Conservation (phyloP, 352 stramenopile species). For the Plasmopara muralis region DNA sequence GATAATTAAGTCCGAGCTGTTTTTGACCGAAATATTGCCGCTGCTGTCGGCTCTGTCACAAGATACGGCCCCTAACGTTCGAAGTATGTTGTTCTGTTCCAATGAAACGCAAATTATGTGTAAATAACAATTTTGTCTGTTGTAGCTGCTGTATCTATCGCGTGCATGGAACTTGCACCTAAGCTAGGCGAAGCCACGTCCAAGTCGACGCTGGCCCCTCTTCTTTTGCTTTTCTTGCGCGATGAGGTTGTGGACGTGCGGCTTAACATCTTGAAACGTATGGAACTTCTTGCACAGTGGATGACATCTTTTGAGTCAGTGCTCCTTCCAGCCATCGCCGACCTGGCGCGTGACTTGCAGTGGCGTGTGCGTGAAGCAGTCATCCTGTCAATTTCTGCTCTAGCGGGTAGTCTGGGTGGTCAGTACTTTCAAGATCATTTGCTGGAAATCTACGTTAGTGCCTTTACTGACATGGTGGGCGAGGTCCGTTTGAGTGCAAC, state of each 20-base stretch:
- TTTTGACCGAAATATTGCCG: constrained; percentile 86
- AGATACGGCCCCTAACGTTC: constrained; percentile 87
- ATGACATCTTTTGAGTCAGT: constrained; percentile 83
- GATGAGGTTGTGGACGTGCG: constrained; percentile 91
- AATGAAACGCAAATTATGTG: too few species aligned
- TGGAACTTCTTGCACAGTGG: constrained; percentile 87
- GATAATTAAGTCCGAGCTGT: constrained; percentile 87
- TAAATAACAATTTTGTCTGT: neutral
- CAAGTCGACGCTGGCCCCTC: constrained; percentile 72
- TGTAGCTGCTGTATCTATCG: constrained; percentile 70
- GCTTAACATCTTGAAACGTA: constrained; percentile 91
- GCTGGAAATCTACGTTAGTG: constrained; percentile 86
- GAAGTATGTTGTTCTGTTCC: constrained; percentile 38
- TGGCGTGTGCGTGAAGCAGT: constrained; percentile 92
- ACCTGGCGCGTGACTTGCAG: constrained; percentile 90
- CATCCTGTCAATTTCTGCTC: constrained; percentile 83
- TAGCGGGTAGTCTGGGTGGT: constrained; percentile 82
- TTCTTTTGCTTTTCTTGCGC: constrained; percentile 74
- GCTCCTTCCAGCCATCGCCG: constrained; percentile 79
- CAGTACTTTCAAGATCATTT: constrained; percentile 83
- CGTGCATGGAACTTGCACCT: constrained; percentile 90
- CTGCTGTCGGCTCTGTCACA: constrained; percentile 87
- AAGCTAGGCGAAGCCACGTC: constrained; percentile 89
- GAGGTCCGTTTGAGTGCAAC: constrained; percentile 93
- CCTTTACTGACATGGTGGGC: constrained; percentile 89